Evolutionary conservation across 768 basidiomycete species (phyloP), one percentile per base, ranked within the genome.

Genomic region (Trametes coccinea): DNA sequence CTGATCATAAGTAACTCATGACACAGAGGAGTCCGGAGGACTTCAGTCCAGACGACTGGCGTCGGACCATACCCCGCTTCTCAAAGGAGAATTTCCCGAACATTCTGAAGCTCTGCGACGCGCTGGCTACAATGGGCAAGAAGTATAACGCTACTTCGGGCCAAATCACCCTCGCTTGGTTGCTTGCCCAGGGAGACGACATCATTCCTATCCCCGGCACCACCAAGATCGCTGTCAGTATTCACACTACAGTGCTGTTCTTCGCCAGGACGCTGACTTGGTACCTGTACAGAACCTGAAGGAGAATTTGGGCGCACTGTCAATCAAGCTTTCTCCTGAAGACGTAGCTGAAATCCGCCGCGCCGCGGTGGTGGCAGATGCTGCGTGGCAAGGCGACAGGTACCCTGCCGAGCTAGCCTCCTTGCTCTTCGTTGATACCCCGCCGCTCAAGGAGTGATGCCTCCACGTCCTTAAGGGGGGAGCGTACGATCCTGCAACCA

Each of bases 21-120:
- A 16, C 7, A 11, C 37, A 74, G 73, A 73, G 66, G 64, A 60
- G 59, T 1, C 69, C 69, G 1, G 74, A 71, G 8, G 74, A 74
- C 31, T 72, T 77, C 57, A 60, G 67, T 10, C 62, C 59, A 14
- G 66, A 58, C 39, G 76, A 76, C 60, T 70, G 67, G 61, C 55
- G 76, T 7, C 63, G 64, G 4, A 51, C 13, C 13, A 27, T 73
- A 8, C 71, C 73, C 5, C 52, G 64, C 9, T 73, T 56, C 63
- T 72, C 69, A 16, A 62, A 66, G 17, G 78, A 79, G 60, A 81
- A 80, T 66, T 81, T 82, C 66, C 76, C 77, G 0, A 78, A 75
- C 60, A 76, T 81, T 56, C 68, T 81, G 48, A 74, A 73, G 37
- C 74, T 70, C 41, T 62, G 63, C 4, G 76, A 78, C 5, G 68